These are phyloP conservation scores for Geotrichum ghanense DNA, from an alignment of 805 yeast species.

Conservation along the genomic window DNA sequence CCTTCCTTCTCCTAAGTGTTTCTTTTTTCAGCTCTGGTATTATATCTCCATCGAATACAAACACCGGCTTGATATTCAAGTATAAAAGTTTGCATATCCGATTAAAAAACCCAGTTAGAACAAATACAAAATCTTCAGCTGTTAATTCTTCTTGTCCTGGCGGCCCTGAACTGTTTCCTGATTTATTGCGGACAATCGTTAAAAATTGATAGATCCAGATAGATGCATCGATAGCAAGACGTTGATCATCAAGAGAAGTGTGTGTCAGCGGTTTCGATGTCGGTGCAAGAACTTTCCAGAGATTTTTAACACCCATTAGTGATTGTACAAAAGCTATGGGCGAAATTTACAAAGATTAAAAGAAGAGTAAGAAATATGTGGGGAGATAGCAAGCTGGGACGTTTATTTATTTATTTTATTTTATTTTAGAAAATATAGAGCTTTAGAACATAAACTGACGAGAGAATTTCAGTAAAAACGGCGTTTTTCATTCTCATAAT, in stretches of 20 bases:
- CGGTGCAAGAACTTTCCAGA: constrained; percentile 88
- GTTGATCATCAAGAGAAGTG: constrained; percentile 68
- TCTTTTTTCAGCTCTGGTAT: constrained; percentile 75
- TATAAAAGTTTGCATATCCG: constrained; percentile 82
- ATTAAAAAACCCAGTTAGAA: constrained; percentile 63
- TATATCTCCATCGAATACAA: constrained; percentile 85
- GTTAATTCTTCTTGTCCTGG: constrained; percentile 63
- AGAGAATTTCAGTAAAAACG: too few relatives aligned
- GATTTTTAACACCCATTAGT: constrained; percentile 95
- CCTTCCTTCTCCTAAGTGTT: constrained; percentile 64
- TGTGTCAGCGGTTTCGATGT: constrained; percentile 82
- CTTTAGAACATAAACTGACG: too few relatives aligned
- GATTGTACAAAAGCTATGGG: too few relatives aligned
- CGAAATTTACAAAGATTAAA: too few relatives aligned
- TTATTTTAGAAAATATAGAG: too few relatives aligned
- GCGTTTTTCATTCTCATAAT: too few relatives aligned
- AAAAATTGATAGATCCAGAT: constrained; percentile 97
- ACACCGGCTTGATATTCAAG: constrained; percentile 79
- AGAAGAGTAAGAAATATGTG: too few relatives aligned
- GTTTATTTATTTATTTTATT: too few relatives aligned
- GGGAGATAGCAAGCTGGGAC: too few relatives aligned
- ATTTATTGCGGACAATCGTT: constrained; percentile 82
- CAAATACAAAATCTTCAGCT: background rate
- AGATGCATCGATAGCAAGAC: constrained; percentile 92
- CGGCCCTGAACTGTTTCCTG: constrained; percentile 64